Evolutionary conservation across 192 early-diverging fungal genomes (phyloP).

Genomic region (Ambispora gerdemannii): DNA sequence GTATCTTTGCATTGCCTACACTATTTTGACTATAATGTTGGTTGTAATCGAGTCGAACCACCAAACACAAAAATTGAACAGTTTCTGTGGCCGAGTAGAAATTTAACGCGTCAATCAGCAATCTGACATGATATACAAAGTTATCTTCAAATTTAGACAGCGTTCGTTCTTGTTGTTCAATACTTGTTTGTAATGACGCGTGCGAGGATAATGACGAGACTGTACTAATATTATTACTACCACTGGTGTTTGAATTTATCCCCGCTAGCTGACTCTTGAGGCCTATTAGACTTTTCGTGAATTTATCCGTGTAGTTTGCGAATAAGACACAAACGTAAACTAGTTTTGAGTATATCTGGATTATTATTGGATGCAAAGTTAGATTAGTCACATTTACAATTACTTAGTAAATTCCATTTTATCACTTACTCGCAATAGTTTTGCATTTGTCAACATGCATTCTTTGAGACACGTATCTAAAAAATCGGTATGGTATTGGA

Average conservation of each 20-base stretch:
- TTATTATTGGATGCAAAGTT: neutral
- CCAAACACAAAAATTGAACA: slow-evolving; percentile 58
- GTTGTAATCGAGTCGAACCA: slow-evolving; percentile 51
- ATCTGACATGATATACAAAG: slow-evolving; percentile 65
- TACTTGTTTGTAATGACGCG: slow-evolving; percentile 34
- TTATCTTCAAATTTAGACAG: slow-evolving; percentile 57
- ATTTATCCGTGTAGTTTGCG: slow-evolving; percentile 54
- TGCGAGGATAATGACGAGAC: too few relatives aligned
- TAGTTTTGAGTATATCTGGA: slow-evolving; percentile 64
- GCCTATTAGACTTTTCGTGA: slow-evolving; percentile 40
- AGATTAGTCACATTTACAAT: neutral
- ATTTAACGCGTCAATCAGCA: slow-evolving; percentile 75
- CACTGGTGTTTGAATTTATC: slow-evolving; percentile 19
- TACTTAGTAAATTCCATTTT: neutral
- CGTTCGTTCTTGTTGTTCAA: slow-evolving; percentile 42
- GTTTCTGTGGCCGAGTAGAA: slow-evolving; percentile 71
- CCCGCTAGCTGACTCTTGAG: slow-evolving; percentile 40
- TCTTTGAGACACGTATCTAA: slow-evolving; percentile 86
- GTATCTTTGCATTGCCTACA: neutral
- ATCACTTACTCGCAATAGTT: slow-evolving; percentile 71
- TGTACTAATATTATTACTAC: too few relatives aligned
- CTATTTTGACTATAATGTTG: neutral
- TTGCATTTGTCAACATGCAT: slow-evolving; percentile 81
- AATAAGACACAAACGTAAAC: slow-evolving; percentile 60
- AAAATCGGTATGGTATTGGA: slow-evolving; percentile 76